Evolutionary conservation across 2,329 filamentous ascomycete species (phyloP).

Genomic region (Trichoderma breve): DNA sequence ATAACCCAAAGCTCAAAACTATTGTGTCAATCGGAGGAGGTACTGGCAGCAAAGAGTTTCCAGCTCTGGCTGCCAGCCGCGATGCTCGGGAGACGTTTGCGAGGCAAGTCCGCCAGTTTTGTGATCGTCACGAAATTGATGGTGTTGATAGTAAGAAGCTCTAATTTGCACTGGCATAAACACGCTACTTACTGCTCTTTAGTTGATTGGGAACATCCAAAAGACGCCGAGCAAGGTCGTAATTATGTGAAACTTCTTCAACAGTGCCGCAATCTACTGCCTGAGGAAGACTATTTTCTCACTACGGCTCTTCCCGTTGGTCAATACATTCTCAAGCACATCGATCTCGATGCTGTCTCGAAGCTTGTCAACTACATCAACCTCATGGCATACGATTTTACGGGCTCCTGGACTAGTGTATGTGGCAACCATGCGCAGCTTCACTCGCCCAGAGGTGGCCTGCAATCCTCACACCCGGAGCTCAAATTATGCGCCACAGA

Average conservation of each 20-base stretch:
- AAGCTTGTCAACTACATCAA: conserved; percentile 60
- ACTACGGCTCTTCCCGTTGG: conserved; percentile 62
- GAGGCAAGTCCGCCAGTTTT: conserved; percentile 50
- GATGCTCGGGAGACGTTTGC: conserved; percentile 53
- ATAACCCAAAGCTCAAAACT: conserved; percentile 55
- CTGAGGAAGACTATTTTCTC: conserved; percentile 55
- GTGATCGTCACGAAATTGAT: conserved; percentile 57
- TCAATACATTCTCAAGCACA: conserved; percentile 59
- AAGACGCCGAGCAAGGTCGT: conserved; percentile 50
- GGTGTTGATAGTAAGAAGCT: conserved; percentile 65
- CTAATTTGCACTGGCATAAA: too few species aligned
- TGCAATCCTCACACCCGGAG: conserved; percentile 28
- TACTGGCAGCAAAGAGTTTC: conserved; percentile 60
- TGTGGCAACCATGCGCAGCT: conserved; percentile 66
- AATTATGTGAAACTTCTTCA: conserved; percentile 58
- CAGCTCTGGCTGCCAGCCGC: conserved; percentile 51
- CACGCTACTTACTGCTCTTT: background rate
- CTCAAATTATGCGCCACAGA: conserved; percentile 50
- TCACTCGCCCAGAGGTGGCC: conserved; percentile 39
- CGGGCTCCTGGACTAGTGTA: conserved; percentile 59
- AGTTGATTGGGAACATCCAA: conserved; percentile 71
- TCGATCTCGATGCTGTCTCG: conserved; percentile 53
- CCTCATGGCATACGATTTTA: conserved; percentile 69
- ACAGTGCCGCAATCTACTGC: conserved; percentile 53
- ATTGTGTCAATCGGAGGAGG: conserved; percentile 66